A percentile compares a stretch with the other conserved stretches of the same genome.
Evolutionary conservation across 2,329 filamentous ascomycete species (phyloP).

Genomic region (Spiromastix sp.): DNA sequence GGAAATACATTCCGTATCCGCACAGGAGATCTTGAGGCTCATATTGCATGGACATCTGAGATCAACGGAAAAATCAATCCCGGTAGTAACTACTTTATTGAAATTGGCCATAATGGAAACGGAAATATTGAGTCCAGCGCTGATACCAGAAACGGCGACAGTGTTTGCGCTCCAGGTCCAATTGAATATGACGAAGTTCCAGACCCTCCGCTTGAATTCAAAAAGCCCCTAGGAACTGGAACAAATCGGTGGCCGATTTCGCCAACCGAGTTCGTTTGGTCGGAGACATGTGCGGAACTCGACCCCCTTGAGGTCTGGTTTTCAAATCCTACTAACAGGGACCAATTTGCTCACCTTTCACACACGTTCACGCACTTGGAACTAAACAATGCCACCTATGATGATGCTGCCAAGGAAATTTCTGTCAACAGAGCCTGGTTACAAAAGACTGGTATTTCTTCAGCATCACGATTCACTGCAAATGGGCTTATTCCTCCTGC

Average conservation of each 20-base stretch:
- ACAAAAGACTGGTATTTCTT: slow-evolving; percentile 40
- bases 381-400: slow-evolving; percentile 50
- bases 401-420: slow-evolving; percentile 47
- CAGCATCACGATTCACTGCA: slow-evolving; percentile 38
- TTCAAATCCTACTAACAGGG: slow-evolving; percentile 37
- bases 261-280: slow-evolving; percentile 40
- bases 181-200: slow-evolving; percentile 38
- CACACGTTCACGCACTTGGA: slow-evolving; percentile 53
- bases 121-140: slow-evolving; percentile 35
- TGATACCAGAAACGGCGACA: slow-evolving; percentile 17
- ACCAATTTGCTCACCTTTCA: slow-evolving; percentile 49
- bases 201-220: slow-evolving; percentile 39
- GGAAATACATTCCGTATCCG: slow-evolving; percentile 41
- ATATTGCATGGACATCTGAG: slow-evolving; percentile 33
- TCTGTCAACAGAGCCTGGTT: slow-evolving; percentile 52
- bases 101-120: slow-evolving; percentile 48
- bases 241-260: slow-evolving; percentile 38
- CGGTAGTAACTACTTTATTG: slow-evolving; percentile 43
- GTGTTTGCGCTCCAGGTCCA: slow-evolving; percentile 24
- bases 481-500: slow-evolving; percentile 52
- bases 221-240: slow-evolving; percentile 42
- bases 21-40: slow-evolving; percentile 37
- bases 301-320: slow-evolving; percentile 48
- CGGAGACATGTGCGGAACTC: slow-evolving; percentile 37
- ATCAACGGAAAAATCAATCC: slow-evolving; percentile 37